Conservation (phyloP, 2,329 filamentous ascomycete genomes). For the Basipetospora chlamydospora region DNA sequence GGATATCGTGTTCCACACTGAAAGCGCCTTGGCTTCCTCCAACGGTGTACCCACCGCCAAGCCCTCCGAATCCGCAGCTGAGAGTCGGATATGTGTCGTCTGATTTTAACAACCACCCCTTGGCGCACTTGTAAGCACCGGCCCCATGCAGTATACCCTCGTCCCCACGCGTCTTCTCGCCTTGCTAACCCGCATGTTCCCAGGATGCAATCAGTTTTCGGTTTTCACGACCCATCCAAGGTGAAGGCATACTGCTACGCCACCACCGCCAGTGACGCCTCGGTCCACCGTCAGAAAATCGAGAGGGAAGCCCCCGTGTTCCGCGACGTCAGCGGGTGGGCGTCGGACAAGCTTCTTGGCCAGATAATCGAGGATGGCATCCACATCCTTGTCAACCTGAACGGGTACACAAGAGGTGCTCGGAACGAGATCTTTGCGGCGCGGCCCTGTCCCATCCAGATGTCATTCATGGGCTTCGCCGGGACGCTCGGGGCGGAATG, state of each 20-base stretch:
- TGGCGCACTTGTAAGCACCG: slow-evolving; percentile 61
- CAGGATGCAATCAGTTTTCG: slow-evolving; percentile 97
- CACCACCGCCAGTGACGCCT: slow-evolving; percentile 81
- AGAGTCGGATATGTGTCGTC: slow-evolving; percentile 94
- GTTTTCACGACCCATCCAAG: slow-evolving; percentile 59
- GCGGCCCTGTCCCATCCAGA: slow-evolving; percentile 85
- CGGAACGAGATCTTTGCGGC: slow-evolving; percentile 95
- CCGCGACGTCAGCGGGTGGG: slow-evolving; percentile 74
- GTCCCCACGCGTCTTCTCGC: no score
- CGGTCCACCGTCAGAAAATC: slow-evolving; percentile 80
- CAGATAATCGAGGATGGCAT: slow-evolving; percentile 82
- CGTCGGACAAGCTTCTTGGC: slow-evolving; percentile 66
- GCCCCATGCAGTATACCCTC: no score
- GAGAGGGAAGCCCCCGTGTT: slow-evolving; percentile 87
- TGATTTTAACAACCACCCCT: slow-evolving; percentile 95
- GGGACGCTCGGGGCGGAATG: slow-evolving; percentile 92
- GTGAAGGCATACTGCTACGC: slow-evolving; percentile 90
- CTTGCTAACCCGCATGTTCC: no score
- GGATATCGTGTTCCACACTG: slow-evolving; percentile 84
- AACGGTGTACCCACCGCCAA: slow-evolving; percentile 71
- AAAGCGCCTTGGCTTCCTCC: slow-evolving; percentile 72
- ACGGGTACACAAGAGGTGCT: slow-evolving; percentile 93
- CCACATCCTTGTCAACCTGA: slow-evolving; percentile 93
- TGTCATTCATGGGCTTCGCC: slow-evolving; percentile 99
- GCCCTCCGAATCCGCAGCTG: slow-evolving; percentile 68